Percentiles rank a stretch among this genome's conserved stretches.
phyloP scores from a whole-genome alignment of 805 yeast species.

The Candida ponderosae region DNA sequence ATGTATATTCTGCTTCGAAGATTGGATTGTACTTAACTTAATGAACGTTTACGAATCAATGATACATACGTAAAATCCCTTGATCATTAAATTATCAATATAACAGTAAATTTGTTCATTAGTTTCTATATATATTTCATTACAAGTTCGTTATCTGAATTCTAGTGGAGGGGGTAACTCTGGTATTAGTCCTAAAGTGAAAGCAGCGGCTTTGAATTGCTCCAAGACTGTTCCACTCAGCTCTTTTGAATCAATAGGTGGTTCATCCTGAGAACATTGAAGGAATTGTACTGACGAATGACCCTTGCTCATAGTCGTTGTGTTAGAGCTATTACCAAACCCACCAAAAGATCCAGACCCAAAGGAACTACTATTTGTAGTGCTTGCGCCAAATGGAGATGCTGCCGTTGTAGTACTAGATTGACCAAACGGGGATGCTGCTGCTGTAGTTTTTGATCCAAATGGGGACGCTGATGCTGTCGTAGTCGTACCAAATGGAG shows the following conservation, averaged over 20 bases:
- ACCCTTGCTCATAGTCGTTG: constrained; percentile 4
- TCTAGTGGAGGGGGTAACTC: constrained; percentile 64
- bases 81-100: too few relatives aligned
- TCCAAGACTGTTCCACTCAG: constrained; percentile 34
- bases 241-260: constrained; percentile 24
- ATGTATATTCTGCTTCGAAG: too few relatives aligned
- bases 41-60: too few relatives aligned
- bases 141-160: constrained; percentile 30
- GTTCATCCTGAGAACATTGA: constrained; percentile 27
- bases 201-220: constrained; percentile 39
- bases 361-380: constrained; percentile 3
- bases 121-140: too few relatives aligned
- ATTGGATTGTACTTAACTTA: too few relatives aligned
- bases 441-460: constrained; percentile 1
- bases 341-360: constrained; percentile 3
- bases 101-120: too few relatives aligned
- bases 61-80: too few relatives aligned
- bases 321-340: constrained; percentile 5
- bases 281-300: constrained; percentile 14
- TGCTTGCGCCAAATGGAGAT: constrained; percentile 4
- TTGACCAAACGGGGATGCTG: constrained; percentile 2
- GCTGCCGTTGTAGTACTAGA: constrained; percentile 4
- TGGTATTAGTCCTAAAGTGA: constrained; percentile 59
- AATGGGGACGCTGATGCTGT: constrained; percentile 6
- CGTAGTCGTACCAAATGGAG: constrained; percentile 4